Base-by-base conservation (phyloP, 2,329 filamentous ascomycete species). In the Cadophora gregata region DNA sequence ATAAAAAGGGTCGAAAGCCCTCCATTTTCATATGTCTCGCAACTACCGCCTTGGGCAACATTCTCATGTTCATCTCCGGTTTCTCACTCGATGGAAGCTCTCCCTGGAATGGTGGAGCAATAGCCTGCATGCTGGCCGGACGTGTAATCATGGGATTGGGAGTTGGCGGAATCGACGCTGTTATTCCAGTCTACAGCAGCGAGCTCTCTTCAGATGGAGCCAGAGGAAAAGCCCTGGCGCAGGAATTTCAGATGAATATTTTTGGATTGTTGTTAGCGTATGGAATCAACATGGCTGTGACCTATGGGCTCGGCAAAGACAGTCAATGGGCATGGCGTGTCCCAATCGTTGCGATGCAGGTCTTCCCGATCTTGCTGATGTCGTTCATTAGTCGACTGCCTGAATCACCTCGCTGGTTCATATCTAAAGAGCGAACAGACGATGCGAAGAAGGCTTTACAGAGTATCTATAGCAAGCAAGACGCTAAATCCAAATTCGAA, bases 201-300 rank as follows among this genome's bases (percentile, higher is more conserved):
- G 86, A 89, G 72, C 78, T 89, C 36, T 80, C 81, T 2, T 81
- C 82, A n/a, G 86, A 88, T 71, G 83, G 83, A 59, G 81, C 84
- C 1, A 78, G 86, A 53, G 86, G 87, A 6, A 84, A 83, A 70
- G 85, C 86, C 1, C 75, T 89, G 51, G 86, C 86, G 1, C 85
- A 89, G 72, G 86, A 89, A 71, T 89, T 89, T 71, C 86, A 89
- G 74, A 84, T 83, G 75, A 90, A 90, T 70, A 88, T 89, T 69
- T 85, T 88, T 64, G 86, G 87, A 0, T 75, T 90, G 1, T 81
- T 88, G 66, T 83, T 87, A 81, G 86, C 86, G 0, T 89, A 88
- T 74, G 82, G 79, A 0, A 83, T 88, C 75, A 89, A 89, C 70
- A 77, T 88, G 1, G 80, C 77, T 0, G 80, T 86, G 2, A 88